Evolutionary conservation across 345 rosid genomes (phyloP).

Genomic region (Lepidium didymum): DNA sequence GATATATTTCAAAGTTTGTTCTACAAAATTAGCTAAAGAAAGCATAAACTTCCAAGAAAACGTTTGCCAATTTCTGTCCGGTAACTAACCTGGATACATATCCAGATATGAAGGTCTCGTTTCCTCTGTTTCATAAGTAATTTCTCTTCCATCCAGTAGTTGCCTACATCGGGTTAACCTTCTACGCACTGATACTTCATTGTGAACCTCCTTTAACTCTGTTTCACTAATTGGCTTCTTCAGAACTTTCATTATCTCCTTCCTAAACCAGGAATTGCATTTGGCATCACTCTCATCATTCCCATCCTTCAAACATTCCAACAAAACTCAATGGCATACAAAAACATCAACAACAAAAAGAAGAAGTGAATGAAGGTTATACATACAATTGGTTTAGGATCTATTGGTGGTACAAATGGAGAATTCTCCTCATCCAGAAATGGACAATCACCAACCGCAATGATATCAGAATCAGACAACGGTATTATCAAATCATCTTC

Average conservation of each 20-base stretch:
- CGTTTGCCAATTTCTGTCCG: not conserved
- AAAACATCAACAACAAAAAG: not conserved
- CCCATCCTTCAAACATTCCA: slow-evolving; percentile 17
- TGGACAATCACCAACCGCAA: slow-evolving; percentile 32
- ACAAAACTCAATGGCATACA: slow-evolving; percentile 5
- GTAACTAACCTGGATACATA: slow-evolving; percentile 31
- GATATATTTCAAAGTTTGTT: not conserved
- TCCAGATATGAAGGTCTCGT: slow-evolving; percentile 49
- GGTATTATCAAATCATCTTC: slow-evolving; percentile 23
- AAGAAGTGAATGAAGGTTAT: not conserved
- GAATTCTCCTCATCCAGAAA: slow-evolving; percentile 22
- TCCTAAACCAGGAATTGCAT: slow-evolving; percentile 34
- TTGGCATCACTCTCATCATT: slow-evolving; percentile 27
- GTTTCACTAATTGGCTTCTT: slow-evolving; percentile 35
- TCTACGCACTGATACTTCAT: slow-evolving; percentile 18
- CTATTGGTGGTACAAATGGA: slow-evolving; percentile 40
- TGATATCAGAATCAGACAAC: slow-evolving; percentile 41
- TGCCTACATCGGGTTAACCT: not conserved
- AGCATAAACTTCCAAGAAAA: not conserved
- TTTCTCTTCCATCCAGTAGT: slow-evolving; percentile 31
- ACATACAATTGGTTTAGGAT: slow-evolving; percentile 15
- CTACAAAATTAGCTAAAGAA: not conserved
- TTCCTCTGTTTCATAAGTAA: not conserved
- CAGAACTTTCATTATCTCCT: slow-evolving; percentile 35
- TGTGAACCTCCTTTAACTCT: slow-evolving; percentile 35